Conservation (phyloP, 1,284 basidiomycete genomes). For the Trichosporon coremiiforme region DNA sequence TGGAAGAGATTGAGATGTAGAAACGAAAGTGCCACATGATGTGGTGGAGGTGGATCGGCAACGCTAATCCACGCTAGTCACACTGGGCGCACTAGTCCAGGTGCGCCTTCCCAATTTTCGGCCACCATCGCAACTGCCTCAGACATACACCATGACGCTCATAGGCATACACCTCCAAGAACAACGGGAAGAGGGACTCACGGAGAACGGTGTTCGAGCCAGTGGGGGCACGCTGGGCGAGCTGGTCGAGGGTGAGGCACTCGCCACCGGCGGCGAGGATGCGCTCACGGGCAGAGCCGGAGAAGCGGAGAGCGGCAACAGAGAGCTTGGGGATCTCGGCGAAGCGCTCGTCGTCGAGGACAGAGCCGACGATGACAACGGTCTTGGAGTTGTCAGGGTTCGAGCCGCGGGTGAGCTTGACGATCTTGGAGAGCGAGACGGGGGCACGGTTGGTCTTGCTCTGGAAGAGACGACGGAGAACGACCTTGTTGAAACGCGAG, state of each 20-base stretch:
- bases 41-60: too few relatives aligned
- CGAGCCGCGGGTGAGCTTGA: conserved; percentile 73
- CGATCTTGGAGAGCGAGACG: conserved; percentile 86
- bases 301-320: conserved; percentile 94
- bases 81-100: too few relatives aligned
- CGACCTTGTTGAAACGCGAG: conserved; percentile 94
- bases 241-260: conserved; percentile 92
- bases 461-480: conserved; percentile 96
- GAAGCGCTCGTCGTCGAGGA: conserved; percentile 96
- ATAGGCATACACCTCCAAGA: background rate
- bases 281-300: conserved; percentile 85
- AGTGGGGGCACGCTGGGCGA: conserved; percentile 89
- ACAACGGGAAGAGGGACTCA: conserved; percentile 13
- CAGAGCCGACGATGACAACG: conserved; percentile 85
- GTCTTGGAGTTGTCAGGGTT: conserved; percentile 73
- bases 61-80: too few relatives aligned
- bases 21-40: too few relatives aligned
- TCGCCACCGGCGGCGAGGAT: conserved; percentile 96
- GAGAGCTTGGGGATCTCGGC: conserved; percentile 85
- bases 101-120: too few relatives aligned
- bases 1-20: too few relatives aligned
- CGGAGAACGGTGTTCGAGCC: conserved; percentile 89
- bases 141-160: too few relatives aligned
- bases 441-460: conserved; percentile 94
- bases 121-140: too few relatives aligned